A percentile compares a stretch with the other conserved stretches of the same genome.
These are phyloP conservation scores for Coemansia linderi DNA, from an alignment of 371 early-diverging fungal species.

Conservation along the genomic window DNA sequence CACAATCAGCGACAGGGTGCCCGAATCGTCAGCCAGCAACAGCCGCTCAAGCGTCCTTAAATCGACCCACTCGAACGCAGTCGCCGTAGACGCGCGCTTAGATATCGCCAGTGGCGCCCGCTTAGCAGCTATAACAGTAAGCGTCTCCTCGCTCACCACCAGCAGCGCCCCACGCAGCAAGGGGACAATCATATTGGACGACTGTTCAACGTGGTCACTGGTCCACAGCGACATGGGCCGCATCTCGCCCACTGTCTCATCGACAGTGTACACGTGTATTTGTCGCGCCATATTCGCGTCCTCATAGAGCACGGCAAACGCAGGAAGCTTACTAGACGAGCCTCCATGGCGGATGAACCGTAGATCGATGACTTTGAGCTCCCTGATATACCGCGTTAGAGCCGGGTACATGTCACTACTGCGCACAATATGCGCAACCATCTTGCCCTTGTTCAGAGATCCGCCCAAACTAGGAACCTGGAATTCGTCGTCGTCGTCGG, in stretches of 20 bases:
- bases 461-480: not conserved
- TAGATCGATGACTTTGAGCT: conserved; percentile 70
- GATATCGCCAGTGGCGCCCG: conserved; percentile 30
- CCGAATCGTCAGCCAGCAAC: conserved; percentile 76
- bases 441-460: conserved; percentile 53
- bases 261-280: conserved; percentile 67
- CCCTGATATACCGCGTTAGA: conserved; percentile 61
- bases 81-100: conserved; percentile 21
- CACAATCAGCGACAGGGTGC: conserved; percentile 66
- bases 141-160: conserved; percentile 70
- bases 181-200: conserved; percentile 57
- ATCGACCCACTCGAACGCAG: conserved; percentile 48
- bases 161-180: conserved; percentile 68
- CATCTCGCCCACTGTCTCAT: conserved; percentile 27
- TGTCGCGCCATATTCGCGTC: conserved; percentile 67
- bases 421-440: conserved; percentile 16
- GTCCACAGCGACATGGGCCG: conserved; percentile 20
- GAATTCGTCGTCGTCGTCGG: not conserved
- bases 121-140: conserved; percentile 59
- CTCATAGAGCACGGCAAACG: conserved; percentile 74
- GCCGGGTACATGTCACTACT: conserved; percentile 37
- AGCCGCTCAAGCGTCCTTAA: conserved; percentile 51
- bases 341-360: conserved; percentile 63
- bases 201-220: conserved; percentile 57
- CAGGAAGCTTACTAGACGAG: conserved; percentile 47